Evolutionary conservation across 2,329 filamentous ascomycete species (phyloP).

Genomic region (Cadophora luteo-olivacea): DNA sequence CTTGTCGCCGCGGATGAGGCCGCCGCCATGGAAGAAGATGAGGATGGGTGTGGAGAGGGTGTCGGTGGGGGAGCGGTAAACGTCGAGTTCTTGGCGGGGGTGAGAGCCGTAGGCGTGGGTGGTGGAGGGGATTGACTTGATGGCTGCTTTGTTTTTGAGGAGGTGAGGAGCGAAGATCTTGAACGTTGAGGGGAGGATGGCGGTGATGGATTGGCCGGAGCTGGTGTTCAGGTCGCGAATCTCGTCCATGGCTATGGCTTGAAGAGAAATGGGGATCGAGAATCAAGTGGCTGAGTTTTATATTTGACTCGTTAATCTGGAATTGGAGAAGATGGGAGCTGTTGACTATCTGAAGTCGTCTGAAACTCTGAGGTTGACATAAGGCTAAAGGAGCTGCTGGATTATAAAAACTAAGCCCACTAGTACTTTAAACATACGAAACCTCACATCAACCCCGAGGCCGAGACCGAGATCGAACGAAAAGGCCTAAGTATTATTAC

Average conservation of each 20-base stretch:
- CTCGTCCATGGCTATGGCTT: slow-evolving; percentile 35
- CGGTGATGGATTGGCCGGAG: slow-evolving; percentile 31
- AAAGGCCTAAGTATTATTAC: neutral
- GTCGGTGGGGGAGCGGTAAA: slow-evolving; percentile 34
- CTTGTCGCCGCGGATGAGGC: slow-evolving; percentile 40
- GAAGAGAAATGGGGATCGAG: too few species aligned
- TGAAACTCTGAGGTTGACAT: neutral
- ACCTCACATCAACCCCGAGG: neutral
- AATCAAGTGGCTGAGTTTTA: too few species aligned
- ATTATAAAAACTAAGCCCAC: neutral
- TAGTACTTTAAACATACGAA: neutral
- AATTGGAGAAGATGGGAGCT: neutral
- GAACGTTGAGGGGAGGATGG: slow-evolving; percentile 36
- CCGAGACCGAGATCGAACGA: neutral
- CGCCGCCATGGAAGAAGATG: slow-evolving; percentile 43
- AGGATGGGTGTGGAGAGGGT: slow-evolving; percentile 37
- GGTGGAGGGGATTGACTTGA: slow-evolving; percentile 35
- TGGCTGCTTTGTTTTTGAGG: slow-evolving; percentile 33
- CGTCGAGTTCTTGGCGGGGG: slow-evolving; percentile 41
- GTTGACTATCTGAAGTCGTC: neutral
- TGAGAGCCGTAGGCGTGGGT: slow-evolving; percentile 40
- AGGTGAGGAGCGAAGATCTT: slow-evolving; percentile 39
- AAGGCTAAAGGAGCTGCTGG: neutral
- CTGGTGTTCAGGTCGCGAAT: slow-evolving; percentile 31
- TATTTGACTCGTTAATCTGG: neutral